These are phyloP conservation scores for Cocos nucifera DNA, from an alignment of 176 grass and related monocot genomes.

Conservation along the genomic window DNA sequence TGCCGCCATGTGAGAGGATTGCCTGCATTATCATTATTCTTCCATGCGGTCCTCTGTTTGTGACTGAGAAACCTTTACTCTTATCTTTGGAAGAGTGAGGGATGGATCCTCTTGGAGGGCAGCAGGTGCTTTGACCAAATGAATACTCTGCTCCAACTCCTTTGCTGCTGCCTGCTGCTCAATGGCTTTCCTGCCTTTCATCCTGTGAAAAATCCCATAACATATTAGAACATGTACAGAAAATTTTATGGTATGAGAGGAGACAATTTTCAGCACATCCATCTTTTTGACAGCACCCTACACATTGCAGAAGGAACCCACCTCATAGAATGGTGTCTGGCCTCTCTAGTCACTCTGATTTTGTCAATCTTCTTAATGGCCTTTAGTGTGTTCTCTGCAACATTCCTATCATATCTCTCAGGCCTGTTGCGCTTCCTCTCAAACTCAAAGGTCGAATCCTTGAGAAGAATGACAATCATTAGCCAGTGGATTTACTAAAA, in stretches of 20 bases:
- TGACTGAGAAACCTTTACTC: slow-evolving; percentile 41
- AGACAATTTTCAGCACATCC: neutral
- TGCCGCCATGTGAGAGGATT: too few species aligned
- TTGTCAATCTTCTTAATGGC: slow-evolving; percentile 65
- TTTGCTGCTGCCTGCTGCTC: slow-evolving; percentile 24
- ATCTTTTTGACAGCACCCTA: neutral
- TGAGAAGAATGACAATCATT: neutral
- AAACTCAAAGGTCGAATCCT: slow-evolving; percentile 92
- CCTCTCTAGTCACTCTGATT: slow-evolving; percentile 47
- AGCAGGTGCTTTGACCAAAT: slow-evolving; percentile 37
- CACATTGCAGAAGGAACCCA: slow-evolving; percentile 9
- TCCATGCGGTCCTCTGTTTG: slow-evolving; percentile 47
- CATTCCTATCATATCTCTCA: slow-evolving; percentile 70
- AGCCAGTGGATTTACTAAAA: neutral
- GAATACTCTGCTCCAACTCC: slow-evolving; percentile 59
- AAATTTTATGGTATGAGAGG: neutral
- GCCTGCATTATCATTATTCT: slow-evolving; percentile 29
- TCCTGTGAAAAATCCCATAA: slow-evolving; percentile 30
- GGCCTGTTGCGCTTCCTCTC: slow-evolving; percentile 94
- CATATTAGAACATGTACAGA: neutral
- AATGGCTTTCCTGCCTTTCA: slow-evolving; percentile 32
- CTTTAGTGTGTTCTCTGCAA: slow-evolving; percentile 48
- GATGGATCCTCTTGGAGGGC: slow-evolving; percentile 22
- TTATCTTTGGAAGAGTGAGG: slow-evolving; percentile 29
- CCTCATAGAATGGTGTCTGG: slow-evolving; percentile 51